Evolutionary conservation across 805 yeast genomes (phyloP).

Genomic region (Pichia membranifaciens): DNA sequence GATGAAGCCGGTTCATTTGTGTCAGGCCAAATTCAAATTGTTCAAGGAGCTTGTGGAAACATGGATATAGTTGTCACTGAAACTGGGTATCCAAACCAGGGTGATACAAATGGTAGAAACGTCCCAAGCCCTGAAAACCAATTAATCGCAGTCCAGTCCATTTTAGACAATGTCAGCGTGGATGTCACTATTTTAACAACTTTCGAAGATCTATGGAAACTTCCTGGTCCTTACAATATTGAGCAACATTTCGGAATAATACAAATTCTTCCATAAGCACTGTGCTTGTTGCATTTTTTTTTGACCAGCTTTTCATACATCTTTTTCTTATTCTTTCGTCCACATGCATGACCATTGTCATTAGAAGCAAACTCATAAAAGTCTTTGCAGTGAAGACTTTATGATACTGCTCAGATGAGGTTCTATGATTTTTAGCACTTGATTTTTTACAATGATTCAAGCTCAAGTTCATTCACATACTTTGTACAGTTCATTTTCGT

Average conservation of each 20-base stretch:
- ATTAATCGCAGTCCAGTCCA: conserved; percentile 55
- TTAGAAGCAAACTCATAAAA: neutral
- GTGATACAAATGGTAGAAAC: conserved; percentile 64
- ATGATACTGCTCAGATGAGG: too few species aligned
- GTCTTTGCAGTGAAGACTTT: neutral
- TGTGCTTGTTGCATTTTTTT: neutral
- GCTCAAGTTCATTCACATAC: neutral
- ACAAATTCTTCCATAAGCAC: conserved; percentile 19
- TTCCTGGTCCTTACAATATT: conserved; percentile 74
- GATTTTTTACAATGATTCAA: neutral
- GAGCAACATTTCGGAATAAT: conserved; percentile 83
- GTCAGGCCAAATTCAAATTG: conserved; percentile 52
- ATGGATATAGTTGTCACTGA: conserved; percentile 63
- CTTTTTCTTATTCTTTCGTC: neutral
- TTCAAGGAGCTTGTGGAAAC: conserved; percentile 49
- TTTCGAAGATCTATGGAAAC: conserved; percentile 83
- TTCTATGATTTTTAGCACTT: too few species aligned
- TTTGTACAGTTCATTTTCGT: neutral
- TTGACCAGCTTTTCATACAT: neutral
- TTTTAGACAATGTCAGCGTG: conserved; percentile 51
- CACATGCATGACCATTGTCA: too few species aligned
- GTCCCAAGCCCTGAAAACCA: conserved; percentile 71
- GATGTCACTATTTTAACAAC: conserved; percentile 71
- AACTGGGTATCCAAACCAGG: conserved; percentile 84
- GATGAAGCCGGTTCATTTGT: conserved; percentile 66